Evolutionary conservation across 495 filamentous ascomycete genomes (phyloP).

Genomic region (Lasiosphaeria miniovina): DNA sequence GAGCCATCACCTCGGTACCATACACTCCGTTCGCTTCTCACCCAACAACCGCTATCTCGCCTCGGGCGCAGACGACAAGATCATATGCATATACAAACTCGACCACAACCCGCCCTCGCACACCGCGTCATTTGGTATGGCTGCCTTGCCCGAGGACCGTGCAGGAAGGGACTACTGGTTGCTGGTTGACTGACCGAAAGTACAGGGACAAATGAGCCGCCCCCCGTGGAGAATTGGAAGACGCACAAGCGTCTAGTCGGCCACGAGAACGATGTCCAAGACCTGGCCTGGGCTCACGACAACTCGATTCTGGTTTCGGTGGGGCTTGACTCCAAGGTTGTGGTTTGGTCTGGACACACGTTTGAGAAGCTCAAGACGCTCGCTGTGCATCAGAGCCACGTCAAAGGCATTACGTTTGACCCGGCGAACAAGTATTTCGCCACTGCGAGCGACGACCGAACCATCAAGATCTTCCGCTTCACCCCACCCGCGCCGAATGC

Average conservation of each 20-base stretch:
- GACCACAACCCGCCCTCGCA: slow-evolving; percentile 76
- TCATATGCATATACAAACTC: slow-evolving; percentile 92
- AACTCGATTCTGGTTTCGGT: slow-evolving; percentile 94
- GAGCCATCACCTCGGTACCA: slow-evolving; percentile 96
- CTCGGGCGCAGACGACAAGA: slow-evolving; percentile 95
- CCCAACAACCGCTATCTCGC: slow-evolving; percentile 90
- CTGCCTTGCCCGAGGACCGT: neutral
- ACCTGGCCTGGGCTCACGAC: slow-evolving; percentile 95
- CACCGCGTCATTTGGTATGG: slow-evolving; percentile 69
- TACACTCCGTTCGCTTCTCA: slow-evolving; percentile 94
- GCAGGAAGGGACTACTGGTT: slow-evolving; percentile 3
- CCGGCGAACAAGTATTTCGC: slow-evolving; percentile 99
- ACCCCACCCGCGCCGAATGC: slow-evolving; percentile 89
- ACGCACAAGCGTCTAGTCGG: slow-evolving; percentile 88
- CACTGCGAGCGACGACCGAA: slow-evolving; percentile 93
- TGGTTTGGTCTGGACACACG: slow-evolving; percentile 95
- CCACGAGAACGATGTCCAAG: slow-evolving; percentile 98
- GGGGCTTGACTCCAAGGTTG: slow-evolving; percentile 94
- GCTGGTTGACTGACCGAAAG: slow-evolving; percentile 21
- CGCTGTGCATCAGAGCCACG: slow-evolving; percentile 87
- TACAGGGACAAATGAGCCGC: slow-evolving; percentile 81
- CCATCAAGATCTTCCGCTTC: slow-evolving; percentile 95
- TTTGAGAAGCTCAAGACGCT: slow-evolving; percentile 97
- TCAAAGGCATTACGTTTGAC: slow-evolving; percentile 98
- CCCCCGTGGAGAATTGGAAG: slow-evolving; percentile 95